Evolutionary conservation across 768 basidiomycete species (phyloP).

Genomic region (Suillus occidentalis): DNA sequence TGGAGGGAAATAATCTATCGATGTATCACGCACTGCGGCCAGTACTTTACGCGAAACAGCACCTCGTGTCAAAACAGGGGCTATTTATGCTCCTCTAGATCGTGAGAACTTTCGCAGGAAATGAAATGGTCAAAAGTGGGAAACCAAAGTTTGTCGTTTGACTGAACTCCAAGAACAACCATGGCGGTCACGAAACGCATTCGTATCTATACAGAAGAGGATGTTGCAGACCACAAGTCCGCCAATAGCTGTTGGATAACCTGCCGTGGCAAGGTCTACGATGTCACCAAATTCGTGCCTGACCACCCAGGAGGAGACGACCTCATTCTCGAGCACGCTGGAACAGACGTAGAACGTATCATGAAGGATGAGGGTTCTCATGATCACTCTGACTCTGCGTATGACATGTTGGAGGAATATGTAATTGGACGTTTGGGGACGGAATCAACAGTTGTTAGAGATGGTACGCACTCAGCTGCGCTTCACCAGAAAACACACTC

Average conservation of each 20-base stretch:
- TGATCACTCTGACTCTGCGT: slow-evolving; percentile 89
- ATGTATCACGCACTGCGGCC: not conserved
- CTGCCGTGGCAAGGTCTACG: slow-evolving; percentile 81
- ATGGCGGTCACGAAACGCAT: slow-evolving; percentile 64
- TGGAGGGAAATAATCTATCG: not conserved
- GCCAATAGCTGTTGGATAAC: slow-evolving; percentile 78
- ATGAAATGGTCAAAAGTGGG: slow-evolving; percentile 14
- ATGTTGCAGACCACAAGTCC: slow-evolving; percentile 65
- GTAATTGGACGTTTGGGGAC: slow-evolving; percentile 79
- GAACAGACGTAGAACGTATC: slow-evolving; percentile 73
- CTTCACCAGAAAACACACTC: not conserved
- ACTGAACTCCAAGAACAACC: slow-evolving; percentile 20
- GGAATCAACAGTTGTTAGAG: slow-evolving; percentile 71
- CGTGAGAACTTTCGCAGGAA: slow-evolving; percentile 12
- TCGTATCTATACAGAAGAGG: slow-evolving; percentile 72
- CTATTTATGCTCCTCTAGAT: not conserved
- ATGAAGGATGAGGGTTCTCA: slow-evolving; percentile 86
- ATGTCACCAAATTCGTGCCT: slow-evolving; percentile 78
- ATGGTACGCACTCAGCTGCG: slow-evolving; percentile 52
- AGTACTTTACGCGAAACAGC: too few relatives aligned
- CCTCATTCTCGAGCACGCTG: slow-evolving; percentile 78
- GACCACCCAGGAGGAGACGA: slow-evolving; percentile 98
- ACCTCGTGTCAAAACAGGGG: not conserved
- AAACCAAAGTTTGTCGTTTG: not conserved
- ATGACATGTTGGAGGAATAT: slow-evolving; percentile 89